A percentile compares a stretch with the other conserved stretches of the same genome.
Conservation (phyloP, 2,329 filamentous ascomycete species). For the Kalmusia sp. region DNA sequence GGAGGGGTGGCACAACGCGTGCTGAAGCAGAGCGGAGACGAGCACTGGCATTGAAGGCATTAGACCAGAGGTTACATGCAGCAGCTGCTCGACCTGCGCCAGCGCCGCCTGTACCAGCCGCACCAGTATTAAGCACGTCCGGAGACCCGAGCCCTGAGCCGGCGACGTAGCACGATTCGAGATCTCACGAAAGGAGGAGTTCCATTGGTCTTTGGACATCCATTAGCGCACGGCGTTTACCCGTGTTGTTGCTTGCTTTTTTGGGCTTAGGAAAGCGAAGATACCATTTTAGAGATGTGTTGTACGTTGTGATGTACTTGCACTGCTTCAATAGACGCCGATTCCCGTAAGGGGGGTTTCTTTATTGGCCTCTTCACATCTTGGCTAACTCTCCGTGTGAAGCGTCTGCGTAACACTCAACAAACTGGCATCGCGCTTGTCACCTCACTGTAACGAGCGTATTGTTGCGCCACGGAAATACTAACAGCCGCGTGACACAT, state of each 20-base stretch:
- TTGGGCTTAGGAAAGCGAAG: conserved; percentile 3
- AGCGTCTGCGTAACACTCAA: background rate
- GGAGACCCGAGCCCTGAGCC: conserved; percentile 42
- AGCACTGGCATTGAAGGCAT: conserved; percentile 85
- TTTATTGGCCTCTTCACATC: background rate
- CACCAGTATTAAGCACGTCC: conserved; percentile 44
- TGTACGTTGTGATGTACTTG: conserved; percentile 7
- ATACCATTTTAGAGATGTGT: conserved; percentile 12
- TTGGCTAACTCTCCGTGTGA: too few species aligned
- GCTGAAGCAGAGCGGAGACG: conserved; percentile 91
- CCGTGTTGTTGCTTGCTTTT: conserved; percentile 5
- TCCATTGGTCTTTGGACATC: conserved; percentile 7
- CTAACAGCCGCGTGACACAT: background rate
- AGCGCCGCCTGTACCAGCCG: conserved; percentile 50
- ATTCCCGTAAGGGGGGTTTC: background rate
- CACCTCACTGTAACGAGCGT: background rate
- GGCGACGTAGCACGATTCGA: background rate
- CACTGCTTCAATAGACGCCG: conserved; percentile 1
- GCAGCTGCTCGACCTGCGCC: conserved; percentile 63
- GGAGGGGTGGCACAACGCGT: conserved; percentile 69
- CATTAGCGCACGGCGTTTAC: conserved; percentile 14
- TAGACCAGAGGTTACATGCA: conserved; percentile 91
- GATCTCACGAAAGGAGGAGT: background rate
- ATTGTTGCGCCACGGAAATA: background rate
- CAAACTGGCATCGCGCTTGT: too few species aligned